Conservation (phyloP, 495 filamentous ascomycete species). For the Tuber melanosporum region DNA sequence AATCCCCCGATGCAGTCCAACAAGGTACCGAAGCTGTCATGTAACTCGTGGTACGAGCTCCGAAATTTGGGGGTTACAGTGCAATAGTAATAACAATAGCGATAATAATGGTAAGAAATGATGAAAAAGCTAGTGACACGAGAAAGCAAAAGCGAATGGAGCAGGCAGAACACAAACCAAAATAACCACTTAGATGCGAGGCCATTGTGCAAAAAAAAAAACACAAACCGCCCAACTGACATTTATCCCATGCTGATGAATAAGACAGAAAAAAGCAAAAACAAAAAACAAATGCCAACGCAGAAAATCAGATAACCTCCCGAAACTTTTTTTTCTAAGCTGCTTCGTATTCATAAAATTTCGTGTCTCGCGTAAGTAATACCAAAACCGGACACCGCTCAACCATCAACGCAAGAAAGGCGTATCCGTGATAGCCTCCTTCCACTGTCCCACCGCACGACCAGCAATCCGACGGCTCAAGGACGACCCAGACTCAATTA, state of each 20-base stretch:
- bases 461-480: slow-evolving; percentile 39
- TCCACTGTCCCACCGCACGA: slow-evolving; percentile 37
- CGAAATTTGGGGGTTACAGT: background rate
- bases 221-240: background rate
- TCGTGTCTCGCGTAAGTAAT: slow-evolving; percentile 1
- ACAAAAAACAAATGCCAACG: slow-evolving; percentile 5
- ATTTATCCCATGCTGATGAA: slow-evolving; percentile 21
- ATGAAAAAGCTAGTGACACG: background rate
- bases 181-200: slow-evolving; percentile 6
- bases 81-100: background rate
- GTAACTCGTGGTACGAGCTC: background rate
- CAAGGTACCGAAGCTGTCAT: background rate
- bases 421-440: slow-evolving; percentile 25
- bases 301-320: slow-evolving; percentile 3
- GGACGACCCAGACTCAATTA: background rate
- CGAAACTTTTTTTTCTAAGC: slow-evolving; percentile 6
- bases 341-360: slow-evolving; percentile 8
- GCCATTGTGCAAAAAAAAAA: slow-evolving; percentile 4
- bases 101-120: slow-evolving; percentile 1
- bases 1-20: slow-evolving; percentile 12
- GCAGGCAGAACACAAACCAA: background rate
- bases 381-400: background rate
- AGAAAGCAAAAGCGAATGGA: background rate
- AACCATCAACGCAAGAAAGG: slow-evolving; percentile 29
- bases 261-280: slow-evolving; percentile 9